Base-by-base conservation (phyloP, 2,329 filamentous ascomycete genomes). In the Xylariales sp. region DNA sequence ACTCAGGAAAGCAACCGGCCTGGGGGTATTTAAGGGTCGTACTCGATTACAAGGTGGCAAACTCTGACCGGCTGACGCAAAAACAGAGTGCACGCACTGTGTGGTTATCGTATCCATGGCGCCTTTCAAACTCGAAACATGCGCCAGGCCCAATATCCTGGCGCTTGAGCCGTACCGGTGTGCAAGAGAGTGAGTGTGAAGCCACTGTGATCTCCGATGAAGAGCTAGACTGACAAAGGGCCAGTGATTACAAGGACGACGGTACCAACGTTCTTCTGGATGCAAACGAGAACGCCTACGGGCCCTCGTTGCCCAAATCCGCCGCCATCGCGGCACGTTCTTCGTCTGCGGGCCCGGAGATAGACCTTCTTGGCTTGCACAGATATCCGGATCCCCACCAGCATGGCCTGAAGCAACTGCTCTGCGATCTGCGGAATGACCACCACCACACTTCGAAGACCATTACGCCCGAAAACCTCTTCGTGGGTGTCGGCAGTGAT, bases 381-480 rank as follows among this genome's bases (percentile, higher is more conserved):
- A 81, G 93, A 59, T 98, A 98, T 66, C 93, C 93, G 22, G 93
- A 98, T 63, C 93, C 93, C 57, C 90, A 98, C 77, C 93, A 98
- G 65, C 68, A 74, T 52, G 80, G 84, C 21, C 76, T 98, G 49
- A 98, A 98, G 66, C 79, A 88, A 64, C 76, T 83, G 31, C 81
- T 98, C 45, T 97, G 91, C 74, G 70, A 80, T 46, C 75, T 97
- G 45, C 87, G 93, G 60, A 96, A 94, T 64, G 88, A 86, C 38
- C 81, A 90, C 70, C 71, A 74, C 47, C 88, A 95, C 74, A 93
- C 89, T 1, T 53, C 74, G 38, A 84, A 84, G 62, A 69, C 72
- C 25, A 75, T 98, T 43, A 80, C 75, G 10, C 86, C 90, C 1
- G 86, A 83, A 40, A 86, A 96, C 66, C 70, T 98, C 38, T 97